Evolutionary conservation across 441 rosid species (phyloP).

Genomic region (Erodium texanum): DNA sequence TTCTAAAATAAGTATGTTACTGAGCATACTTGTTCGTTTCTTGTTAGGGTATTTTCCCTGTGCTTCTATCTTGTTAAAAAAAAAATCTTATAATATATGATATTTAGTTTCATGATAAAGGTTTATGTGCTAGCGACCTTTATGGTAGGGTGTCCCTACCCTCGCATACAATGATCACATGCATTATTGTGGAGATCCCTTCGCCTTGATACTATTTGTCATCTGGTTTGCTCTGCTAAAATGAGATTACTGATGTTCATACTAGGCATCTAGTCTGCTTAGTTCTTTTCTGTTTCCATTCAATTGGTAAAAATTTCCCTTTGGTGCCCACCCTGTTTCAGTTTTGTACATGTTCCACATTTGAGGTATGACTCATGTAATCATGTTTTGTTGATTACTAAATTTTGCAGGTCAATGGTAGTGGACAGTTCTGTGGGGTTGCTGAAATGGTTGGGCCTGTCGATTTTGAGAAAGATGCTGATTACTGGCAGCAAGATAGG

Average conservation of each 20-base stretch:
- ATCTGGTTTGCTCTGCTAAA: background rate
- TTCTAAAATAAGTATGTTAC: background rate
- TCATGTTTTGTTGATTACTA: conserved; percentile 10
- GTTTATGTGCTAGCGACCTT: background rate
- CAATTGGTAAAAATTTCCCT: background rate
- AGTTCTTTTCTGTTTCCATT: background rate
- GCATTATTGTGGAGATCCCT: conserved; percentile 5
- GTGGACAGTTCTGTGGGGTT: conserved; percentile 91
- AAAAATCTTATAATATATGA: background rate
- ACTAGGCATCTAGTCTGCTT: background rate
- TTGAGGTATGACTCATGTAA: background rate
- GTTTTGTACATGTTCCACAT: background rate
- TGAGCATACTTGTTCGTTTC: background rate
- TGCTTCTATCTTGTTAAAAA: background rate
- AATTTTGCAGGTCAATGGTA: conserved; percentile 58
- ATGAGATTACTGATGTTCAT: background rate
- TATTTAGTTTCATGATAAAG: background rate
- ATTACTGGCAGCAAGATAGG: conserved; percentile 95
- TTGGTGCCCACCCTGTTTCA: background rate
- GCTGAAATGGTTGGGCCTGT: conserved; percentile 90
- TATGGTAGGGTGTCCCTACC: background rate
- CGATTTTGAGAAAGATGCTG: conserved; percentile 67
- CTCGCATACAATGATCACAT: background rate
- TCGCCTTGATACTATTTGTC: background rate
- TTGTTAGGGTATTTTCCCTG: background rate